A percentile compares a stretch with the other conserved stretches of the same genome.
phyloP scores from a whole-genome alignment of 805 yeast species.

The Wickerhamomyces rabaulensis region DNA sequence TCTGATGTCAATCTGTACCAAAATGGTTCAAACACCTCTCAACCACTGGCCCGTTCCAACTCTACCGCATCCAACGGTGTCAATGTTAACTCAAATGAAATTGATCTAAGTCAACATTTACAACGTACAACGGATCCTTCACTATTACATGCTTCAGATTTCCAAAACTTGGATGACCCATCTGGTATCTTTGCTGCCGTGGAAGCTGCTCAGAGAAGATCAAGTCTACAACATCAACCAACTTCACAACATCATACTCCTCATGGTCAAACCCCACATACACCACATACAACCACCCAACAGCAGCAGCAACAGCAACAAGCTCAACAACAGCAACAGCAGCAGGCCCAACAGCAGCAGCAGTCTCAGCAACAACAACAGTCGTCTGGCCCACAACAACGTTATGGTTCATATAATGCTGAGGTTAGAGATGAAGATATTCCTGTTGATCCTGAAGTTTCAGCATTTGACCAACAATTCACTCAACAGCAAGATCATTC shows the following conservation, averaged over 20 bases:
- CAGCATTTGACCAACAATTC: constrained; percentile 35
- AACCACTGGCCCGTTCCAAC: not conserved
- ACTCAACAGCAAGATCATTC: constrained; percentile 5
- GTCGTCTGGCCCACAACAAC: not conserved
- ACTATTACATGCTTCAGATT: constrained; percentile 16
- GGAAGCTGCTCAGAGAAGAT: constrained; percentile 43
- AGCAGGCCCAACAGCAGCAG: constrained; percentile 17
- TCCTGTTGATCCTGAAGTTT: constrained; percentile 57
- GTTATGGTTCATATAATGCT: not conserved
- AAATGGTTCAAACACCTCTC: not conserved
- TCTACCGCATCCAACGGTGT: not conserved
- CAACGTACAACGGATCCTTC: constrained; percentile 13
- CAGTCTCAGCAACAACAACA: constrained; percentile 13
- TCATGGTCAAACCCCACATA: not conserved
- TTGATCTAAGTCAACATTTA: constrained; percentile 11
- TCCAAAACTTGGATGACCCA: constrained; percentile 20
- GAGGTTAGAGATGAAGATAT: constrained; percentile 27
- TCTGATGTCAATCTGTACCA: not conserved
- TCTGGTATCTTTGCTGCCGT: constrained; percentile 46
- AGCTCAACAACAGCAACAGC: constrained; percentile 10
- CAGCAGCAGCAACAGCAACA: constrained; percentile 9
- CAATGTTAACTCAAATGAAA: constrained; percentile 6
- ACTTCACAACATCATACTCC: constrained; percentile 7
- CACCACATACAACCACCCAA: not conserved
- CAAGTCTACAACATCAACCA: not conserved